These are phyloP conservation scores for Didymella glomerata DNA, from an alignment of 2,329 filamentous ascomycete genomes.

Conservation along the genomic window DNA sequence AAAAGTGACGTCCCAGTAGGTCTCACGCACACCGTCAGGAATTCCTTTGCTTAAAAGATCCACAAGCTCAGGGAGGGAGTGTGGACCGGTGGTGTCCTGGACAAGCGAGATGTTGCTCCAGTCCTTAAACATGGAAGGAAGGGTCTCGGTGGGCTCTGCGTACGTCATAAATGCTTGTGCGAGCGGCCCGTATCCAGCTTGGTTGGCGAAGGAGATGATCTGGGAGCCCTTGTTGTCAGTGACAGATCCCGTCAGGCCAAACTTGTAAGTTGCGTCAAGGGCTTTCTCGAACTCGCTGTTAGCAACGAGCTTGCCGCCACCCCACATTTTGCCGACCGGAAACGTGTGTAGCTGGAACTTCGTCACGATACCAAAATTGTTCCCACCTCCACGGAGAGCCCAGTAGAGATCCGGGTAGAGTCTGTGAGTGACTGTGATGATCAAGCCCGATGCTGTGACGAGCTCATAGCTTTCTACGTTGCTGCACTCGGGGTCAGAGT, in stretches of 20 bases:
- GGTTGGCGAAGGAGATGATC: conserved; percentile 4
- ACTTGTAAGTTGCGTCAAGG: background rate
- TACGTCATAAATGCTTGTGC: conserved; percentile 1
- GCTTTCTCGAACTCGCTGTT: background rate
- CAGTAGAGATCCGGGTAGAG: conserved; percentile 50
- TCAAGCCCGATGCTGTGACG: conserved; percentile 35
- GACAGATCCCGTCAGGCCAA: background rate
- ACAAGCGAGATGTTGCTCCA: background rate
- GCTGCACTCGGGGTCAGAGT: conserved; percentile 33
- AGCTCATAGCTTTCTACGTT: conserved; percentile 44
- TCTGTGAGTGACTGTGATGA: conserved; percentile 27
- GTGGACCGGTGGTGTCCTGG: background rate
- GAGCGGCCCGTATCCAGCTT: background rate
- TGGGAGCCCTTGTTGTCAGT: background rate
- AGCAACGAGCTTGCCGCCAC: conserved; percentile 15
- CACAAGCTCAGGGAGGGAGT: background rate
- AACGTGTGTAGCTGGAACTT: conserved; percentile 29
- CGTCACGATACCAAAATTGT: conserved; percentile 46
- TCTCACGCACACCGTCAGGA: conserved; percentile 31
- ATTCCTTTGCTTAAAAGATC: background rate
- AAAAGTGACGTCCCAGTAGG: conserved; percentile 41
- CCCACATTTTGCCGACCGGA: conserved; percentile 33
- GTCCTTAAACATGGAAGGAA: background rate
- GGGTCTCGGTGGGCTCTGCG: background rate
- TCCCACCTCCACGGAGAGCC: conserved; percentile 46